Evolutionary conservation across 805 yeast genomes (phyloP).

Genomic region (Wickerhamomyces tratensis): DNA sequence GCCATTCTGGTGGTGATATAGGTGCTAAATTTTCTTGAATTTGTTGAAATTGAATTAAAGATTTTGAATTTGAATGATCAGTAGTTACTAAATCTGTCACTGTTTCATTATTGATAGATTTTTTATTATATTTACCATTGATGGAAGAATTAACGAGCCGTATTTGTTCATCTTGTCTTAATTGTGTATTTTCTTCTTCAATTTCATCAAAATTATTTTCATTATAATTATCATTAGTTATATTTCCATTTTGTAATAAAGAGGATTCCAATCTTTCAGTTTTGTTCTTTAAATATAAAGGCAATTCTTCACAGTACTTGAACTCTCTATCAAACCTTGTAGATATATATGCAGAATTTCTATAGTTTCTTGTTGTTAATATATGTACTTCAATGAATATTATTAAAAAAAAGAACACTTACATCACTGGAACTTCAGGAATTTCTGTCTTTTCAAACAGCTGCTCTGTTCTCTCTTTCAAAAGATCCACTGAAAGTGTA

Average conservation of each 20-base stretch:
- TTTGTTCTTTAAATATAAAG: conserved; percentile 18
- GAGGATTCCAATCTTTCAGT: too few species aligned
- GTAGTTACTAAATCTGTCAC: background rate
- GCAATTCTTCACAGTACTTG: conserved; percentile 15
- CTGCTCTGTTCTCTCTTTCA: conserved; percentile 2
- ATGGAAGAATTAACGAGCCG: conserved; percentile 6
- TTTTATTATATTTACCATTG: conserved; percentile 1
- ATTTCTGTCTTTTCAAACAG: conserved; percentile 4
- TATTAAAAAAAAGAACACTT: background rate
- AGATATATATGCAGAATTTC: conserved; percentile 19
- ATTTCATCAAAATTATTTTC: background rate
- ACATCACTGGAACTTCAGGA: too few species aligned
- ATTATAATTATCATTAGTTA: conserved; percentile 2
- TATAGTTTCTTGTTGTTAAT: background rate
- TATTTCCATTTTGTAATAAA: background rate
- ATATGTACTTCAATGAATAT: background rate
- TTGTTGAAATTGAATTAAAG: conserved; percentile 6
- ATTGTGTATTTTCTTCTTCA: conserved; percentile 3
- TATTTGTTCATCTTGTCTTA: conserved; percentile 12
- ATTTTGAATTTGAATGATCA: conserved; percentile 4
- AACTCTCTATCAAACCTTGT: conserved; percentile 22
- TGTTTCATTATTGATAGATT: conserved; percentile 7
- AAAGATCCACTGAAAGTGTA: too few species aligned
- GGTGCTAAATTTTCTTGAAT: conserved; percentile 7
- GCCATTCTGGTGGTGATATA: conserved; percentile 26